Evolutionary conservation across 2,329 filamentous ascomycete species (phyloP).

Genomic region (Fusarium redolens): DNA sequence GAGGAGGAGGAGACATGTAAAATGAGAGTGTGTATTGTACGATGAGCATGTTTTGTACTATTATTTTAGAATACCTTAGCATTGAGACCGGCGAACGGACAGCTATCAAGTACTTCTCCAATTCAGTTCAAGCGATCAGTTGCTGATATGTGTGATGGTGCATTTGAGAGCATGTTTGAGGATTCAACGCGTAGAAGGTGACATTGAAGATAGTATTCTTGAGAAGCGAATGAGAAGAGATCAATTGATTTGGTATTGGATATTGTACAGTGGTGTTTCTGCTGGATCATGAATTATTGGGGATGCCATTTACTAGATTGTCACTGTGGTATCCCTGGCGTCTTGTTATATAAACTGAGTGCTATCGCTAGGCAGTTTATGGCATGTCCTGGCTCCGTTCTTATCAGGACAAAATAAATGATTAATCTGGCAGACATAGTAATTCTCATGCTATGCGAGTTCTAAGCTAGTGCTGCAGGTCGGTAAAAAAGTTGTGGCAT

Average conservation of each 20-base stretch:
- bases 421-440: neutral
- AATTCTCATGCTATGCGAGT: neutral
- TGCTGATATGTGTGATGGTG: neutral
- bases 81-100: slow-evolving; percentile 39
- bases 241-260: neutral
- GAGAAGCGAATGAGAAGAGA: too few relatives aligned
- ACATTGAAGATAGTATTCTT: too few relatives aligned
- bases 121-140: slow-evolving; percentile 13
- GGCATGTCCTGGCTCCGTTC: neutral
- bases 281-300: rapidly evolving
- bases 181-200: rapidly evolving
- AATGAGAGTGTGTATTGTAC: slow-evolving; percentile 44
- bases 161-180: neutral
- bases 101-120: slow-evolving; percentile 38
- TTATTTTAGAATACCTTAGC: slow-evolving; percentile 41
- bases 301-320: neutral
- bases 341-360: neutral
- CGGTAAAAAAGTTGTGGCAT: neutral
- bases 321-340: neutral
- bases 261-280: neutral
- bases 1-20: slow-evolving; percentile 32
- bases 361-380: rapidly evolving
- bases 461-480: neutral
- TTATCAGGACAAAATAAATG: neutral
- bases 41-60: slow-evolving; percentile 46